Evolutionary conservation across 768 basidiomycete genomes (phyloP).

Genomic region (Flagelloscypha sp.): DNA sequence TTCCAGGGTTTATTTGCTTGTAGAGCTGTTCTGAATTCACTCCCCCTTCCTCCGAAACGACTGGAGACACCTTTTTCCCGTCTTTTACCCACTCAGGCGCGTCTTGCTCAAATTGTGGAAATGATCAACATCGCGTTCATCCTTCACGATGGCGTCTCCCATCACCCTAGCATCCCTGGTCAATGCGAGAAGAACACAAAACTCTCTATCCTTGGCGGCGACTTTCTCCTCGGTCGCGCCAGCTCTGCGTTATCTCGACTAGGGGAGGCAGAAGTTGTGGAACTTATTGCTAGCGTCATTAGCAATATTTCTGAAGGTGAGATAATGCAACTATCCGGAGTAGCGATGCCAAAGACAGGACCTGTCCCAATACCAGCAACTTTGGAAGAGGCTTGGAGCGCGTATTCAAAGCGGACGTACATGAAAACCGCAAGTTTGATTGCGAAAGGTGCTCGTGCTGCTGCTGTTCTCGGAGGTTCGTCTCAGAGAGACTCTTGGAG

Average conservation of each 20-base stretch:
- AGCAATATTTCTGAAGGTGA: slow-evolving; percentile 97
- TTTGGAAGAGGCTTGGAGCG: slow-evolving; percentile 50
- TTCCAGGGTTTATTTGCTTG: slow-evolving; percentile 50
- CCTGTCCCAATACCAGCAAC: slow-evolving; percentile 18
- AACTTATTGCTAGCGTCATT: slow-evolving; percentile 85
- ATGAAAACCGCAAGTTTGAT: slow-evolving; percentile 87
- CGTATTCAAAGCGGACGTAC: slow-evolving; percentile 79
- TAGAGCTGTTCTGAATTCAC: slow-evolving; percentile 15
- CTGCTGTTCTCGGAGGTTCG: slow-evolving; percentile 82
- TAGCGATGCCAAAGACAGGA: slow-evolving; percentile 33
- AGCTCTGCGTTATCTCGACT: slow-evolving; percentile 81
- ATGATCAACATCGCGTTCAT: slow-evolving; percentile 97
- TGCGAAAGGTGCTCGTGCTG: slow-evolving; percentile 79
- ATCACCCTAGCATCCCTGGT: slow-evolving; percentile 53
- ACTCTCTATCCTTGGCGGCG: slow-evolving; percentile 86
- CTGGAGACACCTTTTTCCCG: slow-evolving; percentile 24
- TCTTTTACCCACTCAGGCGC: slow-evolving; percentile 80
- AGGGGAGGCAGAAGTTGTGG: slow-evolving; percentile 84
- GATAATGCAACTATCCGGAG: slow-evolving; percentile 66
- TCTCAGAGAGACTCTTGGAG: slow-evolving; percentile 73
- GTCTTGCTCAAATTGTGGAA: slow-evolving; percentile 92
- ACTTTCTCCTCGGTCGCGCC: slow-evolving; percentile 90
- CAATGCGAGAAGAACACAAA: slow-evolving; percentile 84
- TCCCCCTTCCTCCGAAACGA: slow-evolving; percentile 8
- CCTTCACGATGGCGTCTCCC: slow-evolving; percentile 83